Conservation (phyloP, 805 yeast genomes). For the Myxozyma neglecta region DNA sequence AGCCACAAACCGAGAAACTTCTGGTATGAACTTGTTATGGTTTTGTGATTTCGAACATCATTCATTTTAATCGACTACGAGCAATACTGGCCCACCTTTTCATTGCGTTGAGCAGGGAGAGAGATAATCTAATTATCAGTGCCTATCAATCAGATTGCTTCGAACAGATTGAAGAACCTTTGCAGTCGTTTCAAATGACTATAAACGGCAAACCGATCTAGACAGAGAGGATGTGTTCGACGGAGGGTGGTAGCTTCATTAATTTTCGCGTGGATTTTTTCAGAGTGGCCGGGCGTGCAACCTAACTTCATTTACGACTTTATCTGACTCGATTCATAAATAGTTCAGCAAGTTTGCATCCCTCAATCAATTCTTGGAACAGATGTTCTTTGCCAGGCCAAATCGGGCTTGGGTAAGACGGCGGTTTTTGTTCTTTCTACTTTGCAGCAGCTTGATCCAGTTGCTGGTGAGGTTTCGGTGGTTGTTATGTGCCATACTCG, state of each 20-base stretch:
- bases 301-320: neutral
- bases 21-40: too few species aligned
- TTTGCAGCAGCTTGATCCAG: conserved; percentile 94
- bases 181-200: neutral
- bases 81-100: too few species aligned
- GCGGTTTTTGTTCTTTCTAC: conserved; percentile 97
- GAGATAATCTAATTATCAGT: neutral
- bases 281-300: neutral
- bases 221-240: neutral
- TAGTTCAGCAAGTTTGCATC: conserved; percentile 96
- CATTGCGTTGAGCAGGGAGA: too few species aligned
- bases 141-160: neutral
- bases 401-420: conserved; percentile 99
- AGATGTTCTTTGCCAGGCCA: conserved; percentile 97
- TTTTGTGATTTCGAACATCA: too few species aligned
- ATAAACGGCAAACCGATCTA: neutral
- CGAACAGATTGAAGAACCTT: too few species aligned
- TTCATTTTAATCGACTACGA: too few species aligned
- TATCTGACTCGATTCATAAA: conserved; percentile 10
- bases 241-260: neutral
- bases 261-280: neutral
- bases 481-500: conserved; percentile 97
- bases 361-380: conserved; percentile 98
- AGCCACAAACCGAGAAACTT: too few species aligned
- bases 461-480: conserved; percentile 93